A percentile compares a stretch with the other conserved stretches of the same genome.
Conservation (phyloP, 2,329 filamentous ascomycete genomes). For the Claviceps pazoutovae region DNA sequence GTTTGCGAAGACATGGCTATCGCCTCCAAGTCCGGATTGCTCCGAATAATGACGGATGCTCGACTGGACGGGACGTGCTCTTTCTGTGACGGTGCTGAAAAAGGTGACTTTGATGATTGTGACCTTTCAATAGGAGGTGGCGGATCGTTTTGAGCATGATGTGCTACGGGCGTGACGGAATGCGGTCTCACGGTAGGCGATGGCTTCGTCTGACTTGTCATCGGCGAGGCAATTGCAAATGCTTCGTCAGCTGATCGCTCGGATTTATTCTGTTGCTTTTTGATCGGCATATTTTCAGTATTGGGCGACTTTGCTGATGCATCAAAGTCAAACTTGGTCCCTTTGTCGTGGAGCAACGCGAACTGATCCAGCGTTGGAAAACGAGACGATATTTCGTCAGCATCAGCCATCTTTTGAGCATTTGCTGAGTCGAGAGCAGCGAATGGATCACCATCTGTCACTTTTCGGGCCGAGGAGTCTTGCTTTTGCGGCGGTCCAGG, state of each 20-base stretch:
- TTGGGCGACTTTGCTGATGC: slow-evolving; percentile 32
- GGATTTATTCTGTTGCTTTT: slow-evolving; percentile 29
- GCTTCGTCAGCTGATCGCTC: slow-evolving; percentile 74
- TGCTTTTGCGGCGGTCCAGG: slow-evolving; percentile 28
- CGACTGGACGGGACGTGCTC: slow-evolving; percentile 33
- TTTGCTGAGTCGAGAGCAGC: slow-evolving; percentile 63
- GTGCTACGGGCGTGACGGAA: slow-evolving; percentile 14
- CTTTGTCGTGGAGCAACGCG: slow-evolving; percentile 72
- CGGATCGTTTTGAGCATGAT: slow-evolving; percentile 9
- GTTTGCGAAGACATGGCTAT: slow-evolving; percentile 39
- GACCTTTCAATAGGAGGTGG: slow-evolving; percentile 16
- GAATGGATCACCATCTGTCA: slow-evolving; percentile 69
- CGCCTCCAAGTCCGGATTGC: slow-evolving; percentile 46
- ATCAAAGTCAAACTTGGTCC: slow-evolving; percentile 74
- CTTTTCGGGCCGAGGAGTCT: slow-evolving; percentile 49
- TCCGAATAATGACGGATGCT: slow-evolving; percentile 50
- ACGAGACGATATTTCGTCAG: slow-evolving; percentile 69
- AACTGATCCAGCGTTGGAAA: slow-evolving; percentile 94
- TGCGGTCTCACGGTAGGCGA: slow-evolving; percentile 16
- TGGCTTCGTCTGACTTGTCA: slow-evolving; percentile 5
- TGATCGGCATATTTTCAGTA: slow-evolving; percentile 19
- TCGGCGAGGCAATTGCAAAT: slow-evolving; percentile 36
- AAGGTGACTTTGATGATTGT: slow-evolving; percentile 22
- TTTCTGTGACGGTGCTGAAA: slow-evolving; percentile 28
- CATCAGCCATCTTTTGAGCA: slow-evolving; percentile 28